These are phyloP conservation scores for Pleurotus cornucopiae DNA, from an alignment of 768 basidiomycete species.

Conservation along the genomic window DNA sequence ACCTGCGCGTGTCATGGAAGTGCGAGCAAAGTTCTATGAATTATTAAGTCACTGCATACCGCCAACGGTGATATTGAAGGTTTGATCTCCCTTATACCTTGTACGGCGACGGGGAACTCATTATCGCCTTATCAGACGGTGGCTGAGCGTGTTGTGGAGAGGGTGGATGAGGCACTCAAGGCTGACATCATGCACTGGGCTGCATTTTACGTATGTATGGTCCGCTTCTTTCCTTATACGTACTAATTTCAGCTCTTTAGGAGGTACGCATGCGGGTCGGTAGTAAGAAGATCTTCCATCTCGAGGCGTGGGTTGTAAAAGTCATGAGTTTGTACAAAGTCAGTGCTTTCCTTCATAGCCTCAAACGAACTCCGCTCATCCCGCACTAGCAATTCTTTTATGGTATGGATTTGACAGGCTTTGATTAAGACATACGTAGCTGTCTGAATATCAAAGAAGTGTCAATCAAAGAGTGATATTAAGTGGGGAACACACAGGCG, in stretches of 20 bases:
- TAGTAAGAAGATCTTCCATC: constrained; percentile 84
- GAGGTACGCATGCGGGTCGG: constrained; percentile 96
- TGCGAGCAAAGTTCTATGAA: constrained; percentile 92
- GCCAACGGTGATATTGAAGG: constrained; percentile 87
- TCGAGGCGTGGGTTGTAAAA: constrained; percentile 97
- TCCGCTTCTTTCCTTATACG: background rate
- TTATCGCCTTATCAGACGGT: constrained; percentile 60
- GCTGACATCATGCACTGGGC: constrained; percentile 98
- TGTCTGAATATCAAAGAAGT: background rate
- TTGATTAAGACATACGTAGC: constrained; percentile 33
- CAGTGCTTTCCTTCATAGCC: constrained; percentile 8
- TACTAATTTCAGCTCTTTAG: constrained; percentile 31
- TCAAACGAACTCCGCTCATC: constrained; percentile 2
- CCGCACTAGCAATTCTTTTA: constrained; percentile 52
- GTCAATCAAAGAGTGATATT: background rate
- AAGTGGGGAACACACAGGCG: too few species aligned
- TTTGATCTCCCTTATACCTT: constrained; percentile 24
- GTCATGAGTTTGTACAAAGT: constrained; percentile 92
- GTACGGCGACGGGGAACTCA: background rate
- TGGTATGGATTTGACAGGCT: constrained; percentile 56
- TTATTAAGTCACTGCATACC: constrained; percentile 96
- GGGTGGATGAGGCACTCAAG: constrained; percentile 87
- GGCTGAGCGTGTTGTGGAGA: constrained; percentile 80
- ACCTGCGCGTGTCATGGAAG: constrained; percentile 86
- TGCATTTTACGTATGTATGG: constrained; percentile 78